Evolutionary conservation across 805 yeast genomes (phyloP), one percentile per base, ranked within the genome.

Genomic region (Candida coleopterorum): DNA sequence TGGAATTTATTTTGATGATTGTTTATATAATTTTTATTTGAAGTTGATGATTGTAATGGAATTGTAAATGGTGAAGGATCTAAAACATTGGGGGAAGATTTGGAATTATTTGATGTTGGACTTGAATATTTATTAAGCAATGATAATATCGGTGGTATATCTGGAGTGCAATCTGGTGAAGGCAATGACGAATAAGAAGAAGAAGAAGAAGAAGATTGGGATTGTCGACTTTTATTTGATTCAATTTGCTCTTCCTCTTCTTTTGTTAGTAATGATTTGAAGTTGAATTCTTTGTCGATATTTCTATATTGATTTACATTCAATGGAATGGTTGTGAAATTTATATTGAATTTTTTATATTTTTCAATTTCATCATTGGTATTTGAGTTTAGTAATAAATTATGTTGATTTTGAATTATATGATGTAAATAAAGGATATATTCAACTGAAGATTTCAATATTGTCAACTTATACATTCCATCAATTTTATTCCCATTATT

Each of bases 371-470:
- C 35, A 4, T 42, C 37, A 24, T 39, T 37, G 2, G 32, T 15
- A 0, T 48, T 35, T 17, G 17, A 12, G 10, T 24, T 24, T 9
- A 47, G 40, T 47, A 76, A 53, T 38, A 75, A 60, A n/a, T 65
- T 50, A 41, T 70, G 70, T 52, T 78, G 75, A 40, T 73, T 57
- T 39, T 70, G 65, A 15, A 80, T 68, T 9, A 78, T 70, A 38
- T 71, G 66, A 53, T 84, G 88, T 33, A 85, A 65, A 50, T 83
- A 81, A 42, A 77, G 68, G 43, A 85, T 79, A 52, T 85, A 85
- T 50, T 83, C 89, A 17, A 85, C 94, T 0, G 90, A 77, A n/a
- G 85, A 79, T 55, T 85, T 88, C 28, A 85, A 61, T 20, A 85
- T 82, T 3, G 88, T 85, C 42, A 85, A 70, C 58, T 85, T 85